Percentiles rank a stretch among this genome's conserved stretches.
Conservation (phyloP, 2,329 filamentous ascomycete genomes). For the Penicillium crustosum region DNA sequence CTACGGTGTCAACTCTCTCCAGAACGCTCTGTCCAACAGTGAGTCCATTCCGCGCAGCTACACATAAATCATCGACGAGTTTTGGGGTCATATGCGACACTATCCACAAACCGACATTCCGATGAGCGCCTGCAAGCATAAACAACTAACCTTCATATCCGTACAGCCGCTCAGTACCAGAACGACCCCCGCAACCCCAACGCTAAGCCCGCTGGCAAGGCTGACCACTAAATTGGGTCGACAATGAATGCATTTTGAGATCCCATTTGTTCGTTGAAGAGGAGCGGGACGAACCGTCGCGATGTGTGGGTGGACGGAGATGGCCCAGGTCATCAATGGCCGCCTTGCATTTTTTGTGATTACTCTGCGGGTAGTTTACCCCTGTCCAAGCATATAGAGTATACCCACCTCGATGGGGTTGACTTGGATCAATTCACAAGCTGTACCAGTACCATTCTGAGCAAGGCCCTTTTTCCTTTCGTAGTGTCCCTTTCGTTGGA, state of each 20-base stretch:
- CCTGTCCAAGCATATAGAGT: constrained; percentile 44
- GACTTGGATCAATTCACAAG: constrained; percentile 40
- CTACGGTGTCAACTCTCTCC: constrained; percentile 86
- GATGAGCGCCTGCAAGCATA: constrained; percentile 7
- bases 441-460: constrained; percentile 36
- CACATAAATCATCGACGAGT: background rate
- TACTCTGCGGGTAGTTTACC: constrained; percentile 31
- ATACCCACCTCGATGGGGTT: constrained; percentile 28
- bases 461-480: background rate
- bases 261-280: constrained; percentile 14
- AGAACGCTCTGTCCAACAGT: constrained; percentile 77
- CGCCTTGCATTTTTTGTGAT: constrained; percentile 25
- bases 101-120: background rate
- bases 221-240: constrained; percentile 34
- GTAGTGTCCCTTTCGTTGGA: background rate
- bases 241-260: constrained; percentile 20
- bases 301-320: constrained; percentile 19
- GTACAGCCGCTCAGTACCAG: constrained; percentile 85
- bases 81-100: background rate
- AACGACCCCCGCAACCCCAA: constrained; percentile 84
- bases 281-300: constrained; percentile 14
- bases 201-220: constrained; percentile 35
- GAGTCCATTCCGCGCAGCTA: constrained; percentile 44
- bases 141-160: constrained; percentile 23
- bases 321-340: constrained; percentile 22